Percentiles rank a stretch among this genome's conserved stretches.
phyloP scores from a whole-genome alignment of 2,329 filamentous ascomycete genomes.

The Fusarium sacchari region DNA sequence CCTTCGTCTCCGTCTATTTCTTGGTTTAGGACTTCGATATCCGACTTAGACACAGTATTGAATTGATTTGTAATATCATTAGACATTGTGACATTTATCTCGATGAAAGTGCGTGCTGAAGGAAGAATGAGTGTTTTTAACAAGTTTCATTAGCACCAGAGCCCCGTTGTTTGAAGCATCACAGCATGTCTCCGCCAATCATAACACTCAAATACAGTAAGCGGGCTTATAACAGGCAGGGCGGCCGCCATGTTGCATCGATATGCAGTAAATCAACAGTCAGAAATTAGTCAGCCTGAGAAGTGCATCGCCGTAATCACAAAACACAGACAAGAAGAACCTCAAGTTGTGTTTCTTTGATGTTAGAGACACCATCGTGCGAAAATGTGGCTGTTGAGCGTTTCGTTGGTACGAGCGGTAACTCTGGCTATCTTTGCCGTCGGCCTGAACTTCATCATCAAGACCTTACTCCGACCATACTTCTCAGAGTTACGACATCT shows the following conservation, averaged over 20 bases:
- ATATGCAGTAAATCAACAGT: not conserved
- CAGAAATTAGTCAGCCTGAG: not conserved
- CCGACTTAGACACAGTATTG: not conserved
- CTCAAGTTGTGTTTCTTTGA: not conserved
- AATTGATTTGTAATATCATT: accelerated
- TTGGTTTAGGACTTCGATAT: not conserved
- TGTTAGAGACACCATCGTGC: accelerated
- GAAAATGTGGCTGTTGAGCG: not conserved
- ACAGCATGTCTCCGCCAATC: not conserved
- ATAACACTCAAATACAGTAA: not conserved
- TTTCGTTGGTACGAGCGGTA: not conserved
- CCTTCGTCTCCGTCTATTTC: not conserved
- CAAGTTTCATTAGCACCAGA: not conserved
- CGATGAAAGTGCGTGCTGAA: not conserved
- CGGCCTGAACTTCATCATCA: not conserved
- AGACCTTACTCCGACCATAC: not conserved
- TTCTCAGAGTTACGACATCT: not conserved
- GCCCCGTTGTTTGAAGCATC: not conserved
- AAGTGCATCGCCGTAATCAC: accelerated
- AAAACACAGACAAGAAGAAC: accelerated
- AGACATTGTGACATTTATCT: not conserved
- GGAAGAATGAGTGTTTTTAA: not conserved
- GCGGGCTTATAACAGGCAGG: accelerated
- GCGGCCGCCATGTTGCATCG: not conserved
- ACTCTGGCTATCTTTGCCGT: not conserved